phyloP scores from a whole-genome alignment of 23 red algal genomes.

The Gracilaria domingensis region DNA sequence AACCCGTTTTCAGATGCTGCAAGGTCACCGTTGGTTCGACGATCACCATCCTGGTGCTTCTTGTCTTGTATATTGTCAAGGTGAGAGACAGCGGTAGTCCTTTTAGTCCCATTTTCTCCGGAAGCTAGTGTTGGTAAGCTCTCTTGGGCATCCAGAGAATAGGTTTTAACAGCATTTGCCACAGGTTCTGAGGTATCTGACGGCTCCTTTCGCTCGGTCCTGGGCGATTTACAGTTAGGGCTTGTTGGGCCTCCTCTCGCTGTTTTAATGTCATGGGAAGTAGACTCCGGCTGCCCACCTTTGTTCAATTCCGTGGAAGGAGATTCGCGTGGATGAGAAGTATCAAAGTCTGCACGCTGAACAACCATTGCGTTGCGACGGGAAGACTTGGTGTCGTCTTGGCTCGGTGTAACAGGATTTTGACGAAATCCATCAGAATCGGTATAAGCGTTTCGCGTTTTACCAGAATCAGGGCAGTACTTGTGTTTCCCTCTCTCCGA shows the following conservation, averaged over 20 bases:
- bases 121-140: neutral
- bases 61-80: neutral
- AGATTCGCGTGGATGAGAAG: neutral
- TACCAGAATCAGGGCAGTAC: neutral
- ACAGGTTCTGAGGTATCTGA: neutral
- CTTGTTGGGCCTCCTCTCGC: neutral
- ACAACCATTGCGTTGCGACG: neutral
- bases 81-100: neutral
- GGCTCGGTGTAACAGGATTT: neutral
- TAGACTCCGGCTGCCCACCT: neutral
- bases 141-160: neutral
- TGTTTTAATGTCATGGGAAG: neutral
- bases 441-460: neutral
- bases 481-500: neutral
- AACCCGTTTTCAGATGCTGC: neutral
- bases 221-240: neutral
- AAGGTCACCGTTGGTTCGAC: neutral
- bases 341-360: neutral
- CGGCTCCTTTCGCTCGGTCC: neutral
- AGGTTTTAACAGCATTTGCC: neutral
- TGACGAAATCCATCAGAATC: neutral
- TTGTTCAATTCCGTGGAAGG: neutral
- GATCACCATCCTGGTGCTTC: neutral
- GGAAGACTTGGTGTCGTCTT: neutral
- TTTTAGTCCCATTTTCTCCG: neutral